Base-by-base conservation (phyloP, 371 early-diverging fungal species). In the Mucor sp. region DNA sequence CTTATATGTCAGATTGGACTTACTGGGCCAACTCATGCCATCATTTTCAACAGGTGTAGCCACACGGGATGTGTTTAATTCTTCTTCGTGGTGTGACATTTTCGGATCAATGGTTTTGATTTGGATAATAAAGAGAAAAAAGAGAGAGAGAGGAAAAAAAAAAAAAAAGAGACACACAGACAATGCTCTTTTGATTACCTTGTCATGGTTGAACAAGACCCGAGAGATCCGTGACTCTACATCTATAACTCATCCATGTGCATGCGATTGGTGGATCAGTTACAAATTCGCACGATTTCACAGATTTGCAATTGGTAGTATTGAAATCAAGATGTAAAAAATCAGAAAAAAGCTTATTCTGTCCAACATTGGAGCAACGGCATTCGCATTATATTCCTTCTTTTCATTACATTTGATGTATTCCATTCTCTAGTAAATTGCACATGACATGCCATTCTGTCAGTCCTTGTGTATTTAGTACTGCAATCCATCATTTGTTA, bases 1-100 rank as follows among this genome's bases (percentile, higher is more conserved):
- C 50, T 28, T 21, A 21, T 41, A 32, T 64, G n/a, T 30, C 55
- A 27, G 17, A n/a, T 43, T 14, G 21, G 28, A 66, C 75, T 71
- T 80, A 84, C 84, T 84, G 61, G 84, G 84, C 80, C 80, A 84
- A 61, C 82, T 84, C 70, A 84, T 67, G 37, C 84, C 84, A 68
- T 81, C 77, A 8, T 71, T 65, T 41, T 80, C 75, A 21, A 81
- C 74, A 58, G 82, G 80, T 43, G 79, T 75, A 19, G 66, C 67
- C 47, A 70, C 73, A 43, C 79, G 70, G 19, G 65, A 44, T 27
- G 37, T 37, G 12, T 58, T 66, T 19, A 57, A 30, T 61, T 62
- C 66, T 27, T 70, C 62, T 39, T 44, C 60, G 19, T 27, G 43
- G n/a, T 43, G 50, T n/a, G 55, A 55, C 53, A 63, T 63, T 27